Conservation (phyloP, 2,329 filamentous ascomycete genomes). For the Penicillium concentricum region DNA sequence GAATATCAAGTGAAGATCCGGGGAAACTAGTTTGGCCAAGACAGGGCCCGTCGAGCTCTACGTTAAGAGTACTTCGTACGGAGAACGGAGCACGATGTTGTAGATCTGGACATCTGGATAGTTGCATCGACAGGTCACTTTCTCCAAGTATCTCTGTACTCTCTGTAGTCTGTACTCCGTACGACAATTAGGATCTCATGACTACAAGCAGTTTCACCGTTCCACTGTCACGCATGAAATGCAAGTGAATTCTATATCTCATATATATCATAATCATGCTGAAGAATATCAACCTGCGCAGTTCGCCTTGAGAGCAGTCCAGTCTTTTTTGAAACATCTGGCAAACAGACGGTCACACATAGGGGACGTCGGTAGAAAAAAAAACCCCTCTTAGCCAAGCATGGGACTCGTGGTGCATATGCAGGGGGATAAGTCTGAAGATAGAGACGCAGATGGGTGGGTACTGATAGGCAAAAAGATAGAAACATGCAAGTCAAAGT, state of each 20-base stretch:
- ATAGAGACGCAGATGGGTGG: neutral
- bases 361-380: neutral
- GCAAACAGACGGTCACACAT: conserved; percentile 11
- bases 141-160: neutral
- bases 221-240: neutral
- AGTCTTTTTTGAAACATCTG: conserved; percentile 11
- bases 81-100: no score
- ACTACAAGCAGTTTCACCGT: neutral
- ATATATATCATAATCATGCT: neutral
- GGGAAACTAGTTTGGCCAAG: conserved; percentile 10
- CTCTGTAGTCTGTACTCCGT: neutral
- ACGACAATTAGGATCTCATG: neutral
- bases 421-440: conserved; percentile 4
- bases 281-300: neutral
- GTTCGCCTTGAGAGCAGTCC: neutral
- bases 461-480: neutral
- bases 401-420: conserved; percentile 11
- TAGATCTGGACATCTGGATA: neutral
- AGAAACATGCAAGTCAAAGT: neutral
- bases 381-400: neutral
- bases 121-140: neutral
- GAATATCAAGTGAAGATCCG: conserved; percentile 18
- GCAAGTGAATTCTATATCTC: conserved; percentile 1
- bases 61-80: neutral
- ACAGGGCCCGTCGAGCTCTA: neutral